Conservation (phyloP, 1,139 yeast genomes). For the Taphrina pruni region DNA sequence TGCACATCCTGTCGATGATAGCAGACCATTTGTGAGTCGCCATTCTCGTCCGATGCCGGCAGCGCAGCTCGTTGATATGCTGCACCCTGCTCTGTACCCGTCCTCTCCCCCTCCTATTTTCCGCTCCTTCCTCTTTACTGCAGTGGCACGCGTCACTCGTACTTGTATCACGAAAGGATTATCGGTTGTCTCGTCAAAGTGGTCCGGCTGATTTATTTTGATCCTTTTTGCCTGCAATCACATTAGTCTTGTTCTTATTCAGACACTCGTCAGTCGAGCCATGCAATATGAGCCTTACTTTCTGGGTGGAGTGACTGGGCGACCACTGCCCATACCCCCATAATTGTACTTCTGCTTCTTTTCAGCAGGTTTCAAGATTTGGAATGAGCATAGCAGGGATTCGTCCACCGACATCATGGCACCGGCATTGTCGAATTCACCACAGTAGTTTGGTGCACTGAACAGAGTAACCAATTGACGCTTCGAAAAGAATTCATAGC, state of each 20-base stretch:
- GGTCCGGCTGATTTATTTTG: conserved; percentile 13
- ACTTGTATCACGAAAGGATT: neutral
- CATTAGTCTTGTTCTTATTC: neutral
- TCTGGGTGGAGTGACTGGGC: conserved; percentile 68
- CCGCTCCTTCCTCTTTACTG: conserved; percentile 2
- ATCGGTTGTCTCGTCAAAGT: neutral
- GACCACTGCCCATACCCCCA: conserved; percentile 57
- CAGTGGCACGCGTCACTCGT: neutral
- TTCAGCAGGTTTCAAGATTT: conserved; percentile 96
- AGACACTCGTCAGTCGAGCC: neutral
- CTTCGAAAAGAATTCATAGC: conserved; percentile 94
- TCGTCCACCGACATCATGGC: conserved; percentile 99
- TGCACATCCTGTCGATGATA: conserved; percentile 15
- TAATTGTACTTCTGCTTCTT: conserved; percentile 78
- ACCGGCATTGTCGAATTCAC: conserved; percentile 98
- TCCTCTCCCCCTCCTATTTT: conserved; percentile 10
- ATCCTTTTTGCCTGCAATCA: conserved; percentile 23
- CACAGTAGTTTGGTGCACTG: conserved; percentile 97
- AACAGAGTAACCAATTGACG: conserved; percentile 94
- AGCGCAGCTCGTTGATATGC: conserved; percentile 11
- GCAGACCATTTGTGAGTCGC: neutral
- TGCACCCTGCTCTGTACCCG: conserved; percentile 10
- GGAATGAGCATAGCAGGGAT: conserved; percentile 93
- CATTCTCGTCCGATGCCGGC: conserved; percentile 4
- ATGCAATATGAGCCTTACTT: conserved; percentile 54